Base-by-base conservation (phyloP, 768 basidiomycete species). In the Boletus barrowsii region DNA sequence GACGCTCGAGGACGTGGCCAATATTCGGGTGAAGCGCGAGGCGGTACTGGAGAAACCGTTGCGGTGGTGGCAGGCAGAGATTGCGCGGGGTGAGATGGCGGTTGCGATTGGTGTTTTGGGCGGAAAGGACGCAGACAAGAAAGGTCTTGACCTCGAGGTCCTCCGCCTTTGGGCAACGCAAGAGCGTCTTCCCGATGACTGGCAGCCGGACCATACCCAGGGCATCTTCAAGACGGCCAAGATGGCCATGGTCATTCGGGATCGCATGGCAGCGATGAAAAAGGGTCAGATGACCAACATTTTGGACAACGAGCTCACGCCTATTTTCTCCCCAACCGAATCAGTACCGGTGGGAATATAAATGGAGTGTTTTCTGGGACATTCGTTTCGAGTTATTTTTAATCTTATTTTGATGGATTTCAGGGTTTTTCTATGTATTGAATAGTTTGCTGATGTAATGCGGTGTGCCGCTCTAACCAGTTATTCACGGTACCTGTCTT, bases 31-130 rank as follows among this genome's bases (percentile, higher is more conserved):
- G 5, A 72, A 80, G 44, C 72, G 85, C 20, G 83, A 87, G 61
- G 68, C 64, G 24, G 56, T 64, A 9, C 78, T 74, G 17, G 2
- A 18, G 0, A 61, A 58, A 1, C 70, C 72, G 0, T 63, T 86
- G 26, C 72, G 71, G 39, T 37, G 60, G 22, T 45, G 81, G 24
- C 82, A 83, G 54, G 76, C 77, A 0, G 83, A 84, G 68, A 77
- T 87, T 49, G 86, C 85, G 3, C 75, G 83, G 15, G 83, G 84
- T 9, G 86, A 88, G 66, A 82, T 86, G 75, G 82, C 79, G 0
- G 76, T 87, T 49, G 80, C 85, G 3, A 71, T 86, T 7, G 83
- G 81, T 2, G 75, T 87, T 17, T 48, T 68, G 22, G 69, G 71
- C 3, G 70, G 69, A 29, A 72, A 64, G 32, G 66, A 67, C 5